phyloP scores from a whole-genome alignment of 768 basidiomycete genomes.

The Lentinula aciculospora region DNA sequence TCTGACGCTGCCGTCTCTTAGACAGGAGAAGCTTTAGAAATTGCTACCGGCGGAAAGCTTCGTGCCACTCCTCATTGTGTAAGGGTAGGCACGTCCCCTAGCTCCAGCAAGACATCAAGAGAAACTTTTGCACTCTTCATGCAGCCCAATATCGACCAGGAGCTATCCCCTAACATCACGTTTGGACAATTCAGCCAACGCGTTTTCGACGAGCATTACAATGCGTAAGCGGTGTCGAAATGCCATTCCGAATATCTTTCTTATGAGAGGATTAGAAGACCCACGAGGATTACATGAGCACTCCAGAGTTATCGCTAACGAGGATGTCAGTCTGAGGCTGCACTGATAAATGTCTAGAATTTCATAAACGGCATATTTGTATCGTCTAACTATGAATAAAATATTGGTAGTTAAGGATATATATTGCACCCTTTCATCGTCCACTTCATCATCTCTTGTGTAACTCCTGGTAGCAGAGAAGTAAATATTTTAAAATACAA shows the following conservation, averaged over 20 bases:
- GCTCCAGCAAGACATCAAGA: conserved; percentile 50
- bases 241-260: too few relatives aligned
- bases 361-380: not conserved
- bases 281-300: too few relatives aligned
- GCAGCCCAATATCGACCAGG: conserved; percentile 82
- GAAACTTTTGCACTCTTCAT: conserved; percentile 90
- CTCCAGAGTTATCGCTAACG: too few relatives aligned
- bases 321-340: too few relatives aligned
- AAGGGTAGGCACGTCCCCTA: conserved; percentile 51
- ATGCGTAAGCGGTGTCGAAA: not conserved
- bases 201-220: conserved; percentile 60
- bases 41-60: conserved; percentile 76
- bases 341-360: too few relatives aligned
- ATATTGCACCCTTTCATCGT: not conserved
- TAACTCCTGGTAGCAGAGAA: not conserved
- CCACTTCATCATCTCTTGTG: not conserved
- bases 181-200: conserved; percentile 90
- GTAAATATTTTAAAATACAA: not conserved
- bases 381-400: not conserved
- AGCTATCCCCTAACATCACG: conserved; percentile 62
- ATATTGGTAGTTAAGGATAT: not conserved
- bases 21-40: conserved; percentile 91
- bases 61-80: conserved; percentile 96
- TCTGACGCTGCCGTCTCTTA: conserved; percentile 21
- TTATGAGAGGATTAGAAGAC: too few relatives aligned